Evolutionary conservation across 495 filamentous ascomycete species (phyloP).

Genomic region (Hypoxylon perforatum): DNA sequence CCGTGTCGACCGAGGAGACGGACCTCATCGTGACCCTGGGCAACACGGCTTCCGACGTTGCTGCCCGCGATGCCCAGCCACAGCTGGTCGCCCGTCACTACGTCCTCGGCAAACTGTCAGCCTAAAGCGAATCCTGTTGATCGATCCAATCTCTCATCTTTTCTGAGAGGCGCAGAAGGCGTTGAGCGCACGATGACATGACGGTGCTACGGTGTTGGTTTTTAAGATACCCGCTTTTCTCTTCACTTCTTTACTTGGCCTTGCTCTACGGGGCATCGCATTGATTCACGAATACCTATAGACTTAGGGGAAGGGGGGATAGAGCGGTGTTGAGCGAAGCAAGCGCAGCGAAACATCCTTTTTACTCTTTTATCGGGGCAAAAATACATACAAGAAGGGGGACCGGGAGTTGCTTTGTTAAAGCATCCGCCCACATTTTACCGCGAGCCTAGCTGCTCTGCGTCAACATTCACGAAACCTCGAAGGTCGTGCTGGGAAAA

Average conservation of each 20-base stretch:
- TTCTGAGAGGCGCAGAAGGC: constrained; percentile 29
- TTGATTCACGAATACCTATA: constrained; percentile 18
- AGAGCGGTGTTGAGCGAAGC: constrained; percentile 15
- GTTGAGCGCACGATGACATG: constrained; percentile 46
- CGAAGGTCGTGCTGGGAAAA: constrained; percentile 39
- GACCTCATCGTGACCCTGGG: constrained; percentile 57
- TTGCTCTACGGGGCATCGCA: constrained; percentile 15
- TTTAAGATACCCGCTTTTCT: constrained; percentile 28
- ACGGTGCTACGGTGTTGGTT: constrained; percentile 34
- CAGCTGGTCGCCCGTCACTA: constrained; percentile 40
- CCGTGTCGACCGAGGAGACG: constrained; percentile 50
- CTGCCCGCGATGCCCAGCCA: constrained; percentile 32
- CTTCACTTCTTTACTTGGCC: constrained; percentile 30
- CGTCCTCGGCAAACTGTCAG: constrained; percentile 46
- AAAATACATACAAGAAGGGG: constrained; percentile 13
- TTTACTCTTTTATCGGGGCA: constrained; percentile 20
- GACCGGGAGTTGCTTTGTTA: constrained; percentile 9
- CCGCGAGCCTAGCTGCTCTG: constrained; percentile 40
- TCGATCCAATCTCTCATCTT: constrained; percentile 13
- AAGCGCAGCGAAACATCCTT: not conserved
- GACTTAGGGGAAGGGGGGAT: constrained; percentile 6
- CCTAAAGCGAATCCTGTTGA: constrained; percentile 20
- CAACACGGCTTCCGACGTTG: constrained; percentile 31
- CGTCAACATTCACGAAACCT: constrained; percentile 37
- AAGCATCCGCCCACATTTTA: constrained; percentile 22